A percentile compares a stretch with the other conserved stretches of the same genome.
Conservation (phyloP, 768 basidiomycete genomes). For the Flagelloscypha sp. region DNA sequence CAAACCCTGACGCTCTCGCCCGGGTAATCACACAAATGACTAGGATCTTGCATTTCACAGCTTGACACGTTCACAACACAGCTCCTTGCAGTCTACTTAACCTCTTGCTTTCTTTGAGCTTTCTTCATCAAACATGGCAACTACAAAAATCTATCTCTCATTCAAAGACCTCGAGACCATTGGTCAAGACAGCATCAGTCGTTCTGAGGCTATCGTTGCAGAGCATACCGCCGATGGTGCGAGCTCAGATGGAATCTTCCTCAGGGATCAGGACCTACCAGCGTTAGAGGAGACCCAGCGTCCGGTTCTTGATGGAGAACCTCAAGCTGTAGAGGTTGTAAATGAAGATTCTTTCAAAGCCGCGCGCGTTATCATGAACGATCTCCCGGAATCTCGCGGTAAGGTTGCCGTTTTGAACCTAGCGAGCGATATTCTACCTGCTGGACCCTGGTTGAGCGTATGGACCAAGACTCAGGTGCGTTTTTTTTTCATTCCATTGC, state of each 20-base stretch:
- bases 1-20: no score
- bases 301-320: no score
- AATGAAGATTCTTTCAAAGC: slow-evolving; percentile 16
- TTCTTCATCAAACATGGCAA: no score
- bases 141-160: neutral
- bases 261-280: slow-evolving; percentile 18
- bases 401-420: slow-evolving; percentile 15
- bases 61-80: no score
- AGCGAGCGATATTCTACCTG: slow-evolving; percentile 14
- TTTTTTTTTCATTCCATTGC: no score
- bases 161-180: neutral
- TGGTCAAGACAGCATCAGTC: slow-evolving; percentile 21
- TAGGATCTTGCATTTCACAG: no score
- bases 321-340: slow-evolving; percentile 11
- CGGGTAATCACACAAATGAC: no score
- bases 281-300: no score
- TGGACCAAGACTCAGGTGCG: slow-evolving; percentile 10
- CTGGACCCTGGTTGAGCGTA: slow-evolving; percentile 12
- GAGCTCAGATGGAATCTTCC: slow-evolving; percentile 21
- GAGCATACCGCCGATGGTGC: slow-evolving; percentile 23
- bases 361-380: slow-evolving; percentile 14
- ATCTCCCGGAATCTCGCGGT: slow-evolving; percentile 5
- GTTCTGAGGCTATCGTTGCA: slow-evolving; percentile 17
- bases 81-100: no score
- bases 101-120: no score